phyloP scores from a whole-genome alignment of 1,284 basidiomycete species.

The Thelephora terrestris region DNA sequence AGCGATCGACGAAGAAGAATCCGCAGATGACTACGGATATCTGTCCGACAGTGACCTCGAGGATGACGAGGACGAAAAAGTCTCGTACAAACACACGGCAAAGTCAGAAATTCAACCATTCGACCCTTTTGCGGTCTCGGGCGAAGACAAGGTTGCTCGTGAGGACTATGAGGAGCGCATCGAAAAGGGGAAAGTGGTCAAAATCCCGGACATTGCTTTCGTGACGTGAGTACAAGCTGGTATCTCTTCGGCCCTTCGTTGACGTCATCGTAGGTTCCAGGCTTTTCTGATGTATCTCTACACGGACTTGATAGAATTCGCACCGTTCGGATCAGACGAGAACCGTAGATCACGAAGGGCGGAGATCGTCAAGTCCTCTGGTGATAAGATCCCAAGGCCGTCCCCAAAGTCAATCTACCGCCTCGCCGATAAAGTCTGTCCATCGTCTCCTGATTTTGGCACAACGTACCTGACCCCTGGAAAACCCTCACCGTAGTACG shows the following conservation, averaged over 20 bases:
- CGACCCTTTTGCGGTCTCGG: too few relatives aligned
- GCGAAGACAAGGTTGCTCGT: too few relatives aligned
- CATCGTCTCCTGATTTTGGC: background rate
- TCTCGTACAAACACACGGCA: too few relatives aligned
- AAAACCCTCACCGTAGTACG: conserved; percentile 8
- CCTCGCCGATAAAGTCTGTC: conserved; percentile 11
- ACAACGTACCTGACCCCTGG: background rate
- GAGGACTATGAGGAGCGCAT: too few relatives aligned
- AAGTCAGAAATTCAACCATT: too few relatives aligned
- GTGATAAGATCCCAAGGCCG: conserved; percentile 7
- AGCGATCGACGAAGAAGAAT: background rate
- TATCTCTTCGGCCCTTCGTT: background rate
- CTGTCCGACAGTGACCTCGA: conserved; percentile 1
- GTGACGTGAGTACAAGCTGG: background rate
- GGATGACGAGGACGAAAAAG: background rate
- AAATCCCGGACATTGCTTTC: background rate
- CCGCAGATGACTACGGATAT: background rate
- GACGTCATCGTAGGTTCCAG: conserved; percentile 10
- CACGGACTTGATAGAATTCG: conserved; percentile 12
- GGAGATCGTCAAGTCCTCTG: conserved; percentile 1
- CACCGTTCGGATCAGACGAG: conserved; percentile 12
- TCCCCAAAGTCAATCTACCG: conserved; percentile 17
- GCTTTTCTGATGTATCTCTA: conserved; percentile 16
- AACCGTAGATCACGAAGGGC: background rate
- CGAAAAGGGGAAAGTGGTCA: background rate